These are phyloP conservation scores for Elaeis guineensis DNA, from an alignment of 176 grass and related monocot species.

Conservation along the genomic window DNA sequence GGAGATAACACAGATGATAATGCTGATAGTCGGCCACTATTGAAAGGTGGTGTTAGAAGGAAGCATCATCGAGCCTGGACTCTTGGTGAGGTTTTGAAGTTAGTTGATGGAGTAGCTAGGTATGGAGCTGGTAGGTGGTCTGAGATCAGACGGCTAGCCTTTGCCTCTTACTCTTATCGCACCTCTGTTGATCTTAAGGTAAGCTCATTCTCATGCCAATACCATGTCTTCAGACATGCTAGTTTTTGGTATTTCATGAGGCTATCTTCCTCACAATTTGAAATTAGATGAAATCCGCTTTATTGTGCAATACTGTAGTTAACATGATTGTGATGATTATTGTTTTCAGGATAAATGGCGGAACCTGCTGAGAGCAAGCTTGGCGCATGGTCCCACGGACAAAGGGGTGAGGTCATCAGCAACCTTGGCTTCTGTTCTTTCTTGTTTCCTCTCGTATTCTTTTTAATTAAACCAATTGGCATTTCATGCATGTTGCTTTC, in stretches of 20 bases:
- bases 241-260: no score
- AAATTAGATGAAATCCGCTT: no score
- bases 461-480: not conserved
- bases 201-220: conserved; percentile 5
- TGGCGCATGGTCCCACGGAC: conserved; percentile 40
- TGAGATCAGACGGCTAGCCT: conserved; percentile 77
- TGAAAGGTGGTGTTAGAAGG: conserved; percentile 29
- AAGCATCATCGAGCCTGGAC: conserved; percentile 99
- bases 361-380: conserved; percentile 85
- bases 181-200: conserved; percentile 99
- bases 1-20: conserved; percentile 19
- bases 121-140: conserved; percentile 94
- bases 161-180: conserved; percentile 85
- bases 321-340: not conserved
- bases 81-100: conserved; percentile 70
- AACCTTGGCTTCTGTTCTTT: not conserved
- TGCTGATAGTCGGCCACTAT: conserved; percentile 15
- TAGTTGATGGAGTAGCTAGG: conserved; percentile 89
- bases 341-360: conserved; percentile 90
- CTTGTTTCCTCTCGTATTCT: not conserved
- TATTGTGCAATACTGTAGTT: no score
- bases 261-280: no score
- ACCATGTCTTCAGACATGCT: no score
- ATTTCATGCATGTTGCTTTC: no score
- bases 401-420: conserved; percentile 43